These are phyloP conservation scores for Podaxis carcinomalis DNA, from an alignment of 768 basidiomycete species.

Conservation along the genomic window DNA sequence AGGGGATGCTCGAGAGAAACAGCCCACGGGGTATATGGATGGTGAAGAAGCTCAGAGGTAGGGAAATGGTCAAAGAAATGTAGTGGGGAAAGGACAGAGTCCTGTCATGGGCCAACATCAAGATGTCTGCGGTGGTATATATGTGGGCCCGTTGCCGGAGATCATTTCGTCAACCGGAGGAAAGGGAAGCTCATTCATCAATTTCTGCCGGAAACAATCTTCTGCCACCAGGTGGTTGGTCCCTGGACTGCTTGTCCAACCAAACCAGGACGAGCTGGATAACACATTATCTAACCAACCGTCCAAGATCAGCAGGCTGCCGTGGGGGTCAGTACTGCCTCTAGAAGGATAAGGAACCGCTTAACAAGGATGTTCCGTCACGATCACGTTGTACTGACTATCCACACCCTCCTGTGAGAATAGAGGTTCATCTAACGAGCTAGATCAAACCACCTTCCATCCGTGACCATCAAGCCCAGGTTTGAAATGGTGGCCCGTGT, in stretches of 20 bases:
- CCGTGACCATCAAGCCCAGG: conserved; percentile 1
- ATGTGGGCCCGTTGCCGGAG: conserved; percentile 33
- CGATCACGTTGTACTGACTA: conserved; percentile 1
- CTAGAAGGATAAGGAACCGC: not conserved
- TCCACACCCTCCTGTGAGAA: not conserved
- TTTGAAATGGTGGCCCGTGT: not conserved
- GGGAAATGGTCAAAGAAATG: conserved; percentile 9
- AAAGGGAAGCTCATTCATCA: conserved; percentile 20
- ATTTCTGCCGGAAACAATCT: conserved; percentile 26
- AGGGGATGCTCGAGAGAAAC: conserved; percentile 16
- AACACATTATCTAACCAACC: not conserved
- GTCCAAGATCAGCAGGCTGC: not conserved
- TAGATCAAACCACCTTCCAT: conserved; percentile 23
- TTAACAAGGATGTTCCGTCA: conserved; percentile 10
- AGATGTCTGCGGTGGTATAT: conserved; percentile 25
- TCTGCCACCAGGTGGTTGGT: conserved; percentile 23
- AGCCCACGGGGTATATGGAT: conserved; percentile 17
- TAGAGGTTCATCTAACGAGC: conserved; percentile 13
- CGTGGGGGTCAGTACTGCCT: not conserved
- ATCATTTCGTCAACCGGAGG: conserved; percentile 26
- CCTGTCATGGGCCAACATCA: conserved; percentile 31
- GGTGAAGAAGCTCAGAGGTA: conserved; percentile 15
- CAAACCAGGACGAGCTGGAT: not conserved
- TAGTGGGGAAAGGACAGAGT: conserved; percentile 27
- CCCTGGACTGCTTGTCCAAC: conserved; percentile 26